Base-by-base conservation (phyloP, 371 early-diverging fungal species). In the Rhizopus delemar region DNA sequence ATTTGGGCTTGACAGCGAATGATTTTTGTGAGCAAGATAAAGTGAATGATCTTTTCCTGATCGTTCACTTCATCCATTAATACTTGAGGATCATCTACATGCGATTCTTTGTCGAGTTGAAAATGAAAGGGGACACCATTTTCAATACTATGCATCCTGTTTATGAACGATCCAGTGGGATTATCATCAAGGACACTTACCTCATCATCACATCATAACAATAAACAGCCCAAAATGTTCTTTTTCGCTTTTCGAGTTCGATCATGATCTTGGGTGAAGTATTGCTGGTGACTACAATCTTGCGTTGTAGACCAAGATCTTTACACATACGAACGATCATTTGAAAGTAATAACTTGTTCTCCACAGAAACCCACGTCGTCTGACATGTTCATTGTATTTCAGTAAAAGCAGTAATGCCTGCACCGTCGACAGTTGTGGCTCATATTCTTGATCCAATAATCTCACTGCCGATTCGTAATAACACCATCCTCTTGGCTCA, bases 321-420 rank as follows among this genome's bases (percentile, higher is more conserved):
- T 65, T 68, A 35, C 63, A 65, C 69, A 71, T 68, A 1, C 60
- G 65, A 1, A 68, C 59, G 36, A 65, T 59, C 57, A 68, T 65
- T 15, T 68, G 66, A 28, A 68, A 65, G 45, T 65, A 68, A 36
- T 65, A 62, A 5, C 65, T 39, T 29, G 69, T 68, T 46, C 72
- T 51, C 46, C 63, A 71, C 36, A 68, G 48, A 55, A 65, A 71
- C 0, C 72, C 72, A 15, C 69, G 72, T 38, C 72, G 43, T 28
- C 72, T 53, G 15, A 67, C 59, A 55, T 70, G 65, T 56, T 74
- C 74, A 28, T 68, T 71, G 56, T 74, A 74, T 48, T 74, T 74
- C 28, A 70, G 39, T 16, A 74, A n/a, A 33, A 74, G 16, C 4
- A 74, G 56, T 2, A 74, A 28, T 5, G 69, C 74, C 52, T 74